These are phyloP conservation scores for Porpolomopsis calyptriformis DNA, from an alignment of 768 basidiomycete genomes.

Conservation along the genomic window DNA sequence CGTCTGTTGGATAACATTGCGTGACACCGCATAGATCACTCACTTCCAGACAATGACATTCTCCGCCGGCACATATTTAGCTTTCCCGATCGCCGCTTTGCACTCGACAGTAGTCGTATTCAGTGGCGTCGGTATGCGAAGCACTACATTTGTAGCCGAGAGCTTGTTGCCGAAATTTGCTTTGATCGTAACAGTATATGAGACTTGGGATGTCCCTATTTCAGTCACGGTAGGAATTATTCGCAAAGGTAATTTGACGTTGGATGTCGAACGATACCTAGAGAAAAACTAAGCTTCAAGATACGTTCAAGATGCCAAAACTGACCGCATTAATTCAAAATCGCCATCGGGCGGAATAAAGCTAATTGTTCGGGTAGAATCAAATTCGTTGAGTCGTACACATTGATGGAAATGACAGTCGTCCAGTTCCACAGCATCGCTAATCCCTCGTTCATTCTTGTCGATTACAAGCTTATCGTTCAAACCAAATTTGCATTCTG, in stretches of 20 bases:
- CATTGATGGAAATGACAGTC: slow-evolving; percentile 99
- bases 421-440: slow-evolving; percentile 88
- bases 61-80: slow-evolving; percentile 93
- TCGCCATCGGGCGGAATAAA: slow-evolving; percentile 98
- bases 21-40: slow-evolving; percentile 23
- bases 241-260: slow-evolving; percentile 88
- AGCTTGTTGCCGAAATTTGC: slow-evolving; percentile 88
- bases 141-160: slow-evolving; percentile 82
- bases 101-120: slow-evolving; percentile 90
- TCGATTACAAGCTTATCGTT: slow-evolving; percentile 98
- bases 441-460: slow-evolving; percentile 56
- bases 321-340: slow-evolving; percentile 94
- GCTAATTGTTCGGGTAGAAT: slow-evolving; percentile 86
- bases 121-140: slow-evolving; percentile 92
- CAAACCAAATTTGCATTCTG: slow-evolving; percentile 97
- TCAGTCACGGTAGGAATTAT: slow-evolving; percentile 88
- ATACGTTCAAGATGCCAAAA: slow-evolving; percentile 6
- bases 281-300: slow-evolving; percentile 2
- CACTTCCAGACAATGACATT: slow-evolving; percentile 98
- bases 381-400: slow-evolving; percentile 90
- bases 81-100: slow-evolving; percentile 87
- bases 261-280: slow-evolving; percentile 92
- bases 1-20: slow-evolving; percentile 1
- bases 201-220: slow-evolving; percentile 83
- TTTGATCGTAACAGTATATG: slow-evolving; percentile 81